Evolutionary conservation across 441 rosid species (phyloP).

Genomic region (Syzygium malaccense): DNA sequence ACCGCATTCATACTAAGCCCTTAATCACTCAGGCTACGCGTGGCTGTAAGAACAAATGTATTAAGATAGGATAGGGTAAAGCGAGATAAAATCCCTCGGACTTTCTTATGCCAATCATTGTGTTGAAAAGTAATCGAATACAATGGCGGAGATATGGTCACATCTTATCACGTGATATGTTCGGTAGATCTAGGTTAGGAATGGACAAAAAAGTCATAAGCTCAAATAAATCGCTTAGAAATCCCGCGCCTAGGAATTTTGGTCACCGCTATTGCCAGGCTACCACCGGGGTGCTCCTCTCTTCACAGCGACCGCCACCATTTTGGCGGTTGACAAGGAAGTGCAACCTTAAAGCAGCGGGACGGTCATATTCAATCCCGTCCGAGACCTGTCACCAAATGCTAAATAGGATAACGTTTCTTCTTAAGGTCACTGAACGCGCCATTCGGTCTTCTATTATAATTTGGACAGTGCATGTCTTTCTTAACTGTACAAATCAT

Average conservation of each 20-base stretch:
- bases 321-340: too few relatives aligned
- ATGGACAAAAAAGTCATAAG: too few relatives aligned
- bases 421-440: neutral
- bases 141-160: neutral
- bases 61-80: neutral
- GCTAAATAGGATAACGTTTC: neutral
- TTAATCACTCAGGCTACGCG: neutral
- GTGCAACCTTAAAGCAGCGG: too few relatives aligned
- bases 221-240: too few relatives aligned
- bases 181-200: neutral
- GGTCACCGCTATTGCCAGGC: too few relatives aligned
- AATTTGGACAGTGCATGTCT: too few relatives aligned
- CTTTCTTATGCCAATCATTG: neutral
- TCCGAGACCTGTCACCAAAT: neutral
- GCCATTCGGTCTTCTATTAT: too few relatives aligned
- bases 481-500: too few relatives aligned
- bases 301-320: too few relatives aligned
- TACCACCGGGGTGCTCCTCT: too few relatives aligned
- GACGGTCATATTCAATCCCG: too few relatives aligned
- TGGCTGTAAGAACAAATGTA: neutral
- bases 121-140: neutral
- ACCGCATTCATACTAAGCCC: neutral
- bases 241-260: too few relatives aligned
- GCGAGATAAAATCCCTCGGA: neutral
- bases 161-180: neutral